Evolutionary conservation across 2,329 filamentous ascomycete genomes (phyloP), one percentile per base, ranked within the genome.

Genomic region (Ilyonectria destructans): DNA sequence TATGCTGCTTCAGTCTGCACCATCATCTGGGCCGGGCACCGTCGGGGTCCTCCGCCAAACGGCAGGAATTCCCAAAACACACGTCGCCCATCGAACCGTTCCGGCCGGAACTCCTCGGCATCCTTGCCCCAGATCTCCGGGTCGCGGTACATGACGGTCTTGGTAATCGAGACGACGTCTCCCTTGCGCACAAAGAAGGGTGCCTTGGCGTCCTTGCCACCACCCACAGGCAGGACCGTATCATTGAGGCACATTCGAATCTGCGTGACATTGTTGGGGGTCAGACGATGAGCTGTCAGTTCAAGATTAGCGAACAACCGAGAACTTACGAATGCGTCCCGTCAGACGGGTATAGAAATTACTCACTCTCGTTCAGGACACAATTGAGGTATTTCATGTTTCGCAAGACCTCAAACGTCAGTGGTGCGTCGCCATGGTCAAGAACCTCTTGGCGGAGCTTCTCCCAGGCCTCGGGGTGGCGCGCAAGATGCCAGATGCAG

Each of bases 161-260:
- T 80, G 73, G 72, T 79, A 69, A 84, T 85, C 10, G 74, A 77
- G 40, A 87, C 81, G 2, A 80, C 74, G 13, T 83, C 80, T n/a
- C 86, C 85, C 68, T 85, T 85, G 19, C 77, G 77, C 8, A 89
- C 80, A 68, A 85, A 85, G 17, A 89, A 72, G 0, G 87, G 86
- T 0, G 80, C 78, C 23, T 76, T 77, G 49, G 84, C 82, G 57
- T 86, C 81, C 3, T 80, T 74, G 0, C 87, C 87, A 43, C 87
- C 87, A 51, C 87, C 87, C 1, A 80, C 74, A 2, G 87, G 87
- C 0, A 89, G 79, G 0, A 82, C 79, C 2, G 86, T 86, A 74
- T 88, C 85, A 29, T 68, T 67, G 13, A 66, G 63, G 46, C 65
- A 65, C 23, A 64, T 58, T 10, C 68, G 61, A 29, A 68, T 62